A percentile compares a stretch with the other conserved stretches of the same genome.
Conservation (phyloP, 148 eudicot species). For the Fagopyrum esculentum region DNA sequence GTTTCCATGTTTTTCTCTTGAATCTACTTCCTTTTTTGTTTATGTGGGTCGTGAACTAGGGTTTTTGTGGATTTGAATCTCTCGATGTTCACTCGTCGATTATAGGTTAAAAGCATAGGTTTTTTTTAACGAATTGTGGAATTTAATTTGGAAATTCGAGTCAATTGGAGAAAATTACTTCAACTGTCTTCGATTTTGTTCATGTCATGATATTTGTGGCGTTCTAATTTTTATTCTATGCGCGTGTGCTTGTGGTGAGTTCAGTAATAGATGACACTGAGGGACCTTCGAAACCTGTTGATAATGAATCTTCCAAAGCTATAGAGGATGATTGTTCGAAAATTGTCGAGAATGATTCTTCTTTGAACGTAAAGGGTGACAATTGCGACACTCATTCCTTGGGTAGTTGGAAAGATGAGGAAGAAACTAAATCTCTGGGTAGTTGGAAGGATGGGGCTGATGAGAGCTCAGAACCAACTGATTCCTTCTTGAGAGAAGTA, state of each 20-base stretch:
- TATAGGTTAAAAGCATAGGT: background rate
- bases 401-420: constrained; percentile 52
- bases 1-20: background rate
- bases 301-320: constrained; percentile 11
- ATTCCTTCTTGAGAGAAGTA: constrained; percentile 24
- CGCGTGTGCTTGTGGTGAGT: constrained; percentile 11
- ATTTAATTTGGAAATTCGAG: background rate
- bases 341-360: constrained; percentile 14
- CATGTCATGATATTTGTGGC: background rate
- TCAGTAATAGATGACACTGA: constrained; percentile 22
- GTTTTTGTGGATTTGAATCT: background rate
- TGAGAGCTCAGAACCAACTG: constrained; percentile 19
- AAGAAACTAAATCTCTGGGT: constrained; percentile 36
- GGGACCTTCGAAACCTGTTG: constrained; percentile 17
- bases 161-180: background rate
- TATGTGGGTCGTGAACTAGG: background rate
- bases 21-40: background rate
- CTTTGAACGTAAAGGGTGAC: constrained; percentile 16
- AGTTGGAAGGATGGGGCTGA: constrained; percentile 50
- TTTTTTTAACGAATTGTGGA: background rate
- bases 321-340: constrained; percentile 11
- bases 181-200: background rate
- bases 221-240: background rate
- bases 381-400: constrained; percentile 41
- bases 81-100: background rate